These are phyloP conservation scores for Aspergillus quadrilineatus DNA, from an alignment of 2,329 filamentous ascomycete genomes.

Conservation along the genomic window DNA sequence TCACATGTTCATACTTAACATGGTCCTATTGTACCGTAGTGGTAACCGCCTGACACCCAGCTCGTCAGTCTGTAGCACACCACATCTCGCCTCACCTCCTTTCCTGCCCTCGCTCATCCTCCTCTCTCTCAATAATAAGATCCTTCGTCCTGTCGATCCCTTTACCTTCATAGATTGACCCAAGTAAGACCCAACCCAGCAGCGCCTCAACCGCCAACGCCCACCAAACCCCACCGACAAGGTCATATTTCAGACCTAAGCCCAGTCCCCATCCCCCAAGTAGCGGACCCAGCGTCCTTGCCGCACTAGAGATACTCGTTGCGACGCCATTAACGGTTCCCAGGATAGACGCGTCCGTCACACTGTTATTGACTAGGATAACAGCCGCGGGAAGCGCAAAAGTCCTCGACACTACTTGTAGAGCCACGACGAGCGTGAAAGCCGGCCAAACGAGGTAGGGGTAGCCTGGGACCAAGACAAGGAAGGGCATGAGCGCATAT, in stretches of 20 bases:
- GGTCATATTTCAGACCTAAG: conserved; percentile 52
- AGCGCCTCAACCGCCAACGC: conserved; percentile 54
- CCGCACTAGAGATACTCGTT: conserved; percentile 55
- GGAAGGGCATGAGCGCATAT: conserved; percentile 68
- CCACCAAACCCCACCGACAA: conserved; percentile 61
- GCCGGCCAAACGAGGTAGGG: conserved; percentile 61
- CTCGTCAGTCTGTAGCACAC: not conserved
- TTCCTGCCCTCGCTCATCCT: conserved; percentile 7
- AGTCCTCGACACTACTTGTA: conserved; percentile 72
- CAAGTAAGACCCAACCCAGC: conserved; percentile 58
- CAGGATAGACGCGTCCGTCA: conserved; percentile 56
- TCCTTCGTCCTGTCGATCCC: conserved; percentile 54
- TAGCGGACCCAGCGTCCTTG: conserved; percentile 57
- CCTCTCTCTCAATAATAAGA: conserved; percentile 14
- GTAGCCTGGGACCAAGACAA: conserved; percentile 64
- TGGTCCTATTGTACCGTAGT: too few relatives aligned
- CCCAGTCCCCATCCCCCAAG: conserved; percentile 56
- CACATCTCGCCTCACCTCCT: not conserved
- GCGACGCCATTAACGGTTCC: conserved; percentile 61
- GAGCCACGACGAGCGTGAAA: conserved; percentile 61
- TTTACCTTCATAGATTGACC: conserved; percentile 64
- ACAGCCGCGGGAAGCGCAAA: conserved; percentile 62
- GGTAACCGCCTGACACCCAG: too few relatives aligned
- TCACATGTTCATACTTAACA: too few relatives aligned
- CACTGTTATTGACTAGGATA: conserved; percentile 62